Evolutionary conservation across 495 filamentous ascomycete genomes (phyloP).

Genomic region (Hypoxylon intermedium): DNA sequence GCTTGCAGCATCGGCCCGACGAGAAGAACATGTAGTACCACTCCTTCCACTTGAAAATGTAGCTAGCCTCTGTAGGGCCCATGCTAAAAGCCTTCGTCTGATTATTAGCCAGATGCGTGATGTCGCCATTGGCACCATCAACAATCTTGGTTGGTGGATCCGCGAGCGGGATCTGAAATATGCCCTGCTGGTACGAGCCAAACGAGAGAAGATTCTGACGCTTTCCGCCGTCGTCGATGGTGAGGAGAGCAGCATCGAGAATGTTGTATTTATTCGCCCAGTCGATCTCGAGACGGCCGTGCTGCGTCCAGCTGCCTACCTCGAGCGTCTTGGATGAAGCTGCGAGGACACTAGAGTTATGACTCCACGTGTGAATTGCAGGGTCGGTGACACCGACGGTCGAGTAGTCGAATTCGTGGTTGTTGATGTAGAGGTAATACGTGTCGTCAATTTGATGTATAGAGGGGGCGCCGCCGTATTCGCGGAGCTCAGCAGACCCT

Average conservation of each 20-base stretch:
- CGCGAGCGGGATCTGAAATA: constrained; percentile 65
- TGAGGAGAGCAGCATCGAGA: constrained; percentile 71
- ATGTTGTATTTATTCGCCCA: constrained; percentile 66
- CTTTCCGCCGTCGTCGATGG: constrained; percentile 30
- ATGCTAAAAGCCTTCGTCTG: constrained; percentile 40
- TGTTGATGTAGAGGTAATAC: constrained; percentile 75
- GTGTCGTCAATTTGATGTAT: constrained; percentile 58
- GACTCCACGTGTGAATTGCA: constrained; percentile 42
- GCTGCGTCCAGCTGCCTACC: constrained; percentile 62
- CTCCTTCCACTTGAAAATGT: constrained; percentile 57
- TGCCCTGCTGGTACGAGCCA: constrained; percentile 70
- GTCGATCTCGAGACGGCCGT: constrained; percentile 56
- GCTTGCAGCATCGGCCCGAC: constrained; percentile 65
- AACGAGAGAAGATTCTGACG: constrained; percentile 47
- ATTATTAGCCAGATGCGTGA: constrained; percentile 63
- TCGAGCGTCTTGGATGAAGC: constrained; percentile 67
- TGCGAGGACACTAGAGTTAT: constrained; percentile 66
- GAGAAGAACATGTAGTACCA: constrained; percentile 73
- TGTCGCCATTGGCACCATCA: constrained; percentile 27
- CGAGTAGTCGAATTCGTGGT: constrained; percentile 48
- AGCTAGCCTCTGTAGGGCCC: constrained; percentile 62
- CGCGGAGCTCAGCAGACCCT: constrained; percentile 60
- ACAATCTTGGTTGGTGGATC: constrained; percentile 22
- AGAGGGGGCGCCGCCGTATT: constrained; percentile 67
- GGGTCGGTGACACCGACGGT: constrained; percentile 57